A percentile compares a stretch with the other conserved stretches of the same genome.
Conservation (phyloP, 2,329 filamentous ascomycete species). For the Tolypocladium inflatum region DNA sequence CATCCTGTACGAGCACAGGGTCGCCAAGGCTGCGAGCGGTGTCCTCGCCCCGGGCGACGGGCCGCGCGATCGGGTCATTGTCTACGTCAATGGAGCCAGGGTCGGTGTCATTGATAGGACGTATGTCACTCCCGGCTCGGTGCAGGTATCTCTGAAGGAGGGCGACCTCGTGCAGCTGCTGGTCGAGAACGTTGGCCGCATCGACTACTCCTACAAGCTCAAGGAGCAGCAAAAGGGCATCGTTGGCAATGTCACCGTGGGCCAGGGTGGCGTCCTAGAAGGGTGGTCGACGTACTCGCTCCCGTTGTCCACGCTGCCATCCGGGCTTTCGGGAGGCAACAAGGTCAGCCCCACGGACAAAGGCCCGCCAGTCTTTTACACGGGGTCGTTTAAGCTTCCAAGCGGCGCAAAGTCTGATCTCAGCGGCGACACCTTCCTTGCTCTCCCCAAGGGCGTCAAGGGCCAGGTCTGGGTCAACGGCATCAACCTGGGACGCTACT, state of each 20-base stretch:
- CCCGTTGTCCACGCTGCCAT: constrained; percentile 2
- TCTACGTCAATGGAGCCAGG: constrained; percentile 33
- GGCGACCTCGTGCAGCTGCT: constrained; percentile 33
- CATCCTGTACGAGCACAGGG: constrained; percentile 30
- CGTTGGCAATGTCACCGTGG: constrained; percentile 30
- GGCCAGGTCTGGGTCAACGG: constrained; percentile 37
- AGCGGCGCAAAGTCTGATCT: constrained; percentile 5
- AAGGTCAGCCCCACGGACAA: constrained; percentile 1
- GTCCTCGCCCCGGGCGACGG: constrained; percentile 29
- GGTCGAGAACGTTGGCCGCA: constrained; percentile 41
- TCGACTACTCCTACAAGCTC: constrained; percentile 32
- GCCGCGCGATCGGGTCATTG: constrained; percentile 34
- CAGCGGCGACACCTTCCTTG: constrained; percentile 25
- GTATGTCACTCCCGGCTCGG: constrained; percentile 26
- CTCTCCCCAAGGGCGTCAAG: constrained; percentile 29
- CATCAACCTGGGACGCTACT: constrained; percentile 35
- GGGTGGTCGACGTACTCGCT: constrained; percentile 32
- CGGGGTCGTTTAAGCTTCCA: constrained; percentile 16
- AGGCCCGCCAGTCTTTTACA: constrained; percentile 6
- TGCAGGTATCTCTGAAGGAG: constrained; percentile 24
- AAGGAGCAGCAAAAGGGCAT: constrained; percentile 38
- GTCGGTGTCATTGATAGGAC: constrained; percentile 36
- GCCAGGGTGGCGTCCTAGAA: constrained; percentile 12
- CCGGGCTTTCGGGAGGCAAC: neutral
- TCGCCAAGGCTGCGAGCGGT: constrained; percentile 16